These are phyloP conservation scores for Backusella westeae DNA, from an alignment of 192 early-diverging fungal genomes.

Conservation along the genomic window DNA sequence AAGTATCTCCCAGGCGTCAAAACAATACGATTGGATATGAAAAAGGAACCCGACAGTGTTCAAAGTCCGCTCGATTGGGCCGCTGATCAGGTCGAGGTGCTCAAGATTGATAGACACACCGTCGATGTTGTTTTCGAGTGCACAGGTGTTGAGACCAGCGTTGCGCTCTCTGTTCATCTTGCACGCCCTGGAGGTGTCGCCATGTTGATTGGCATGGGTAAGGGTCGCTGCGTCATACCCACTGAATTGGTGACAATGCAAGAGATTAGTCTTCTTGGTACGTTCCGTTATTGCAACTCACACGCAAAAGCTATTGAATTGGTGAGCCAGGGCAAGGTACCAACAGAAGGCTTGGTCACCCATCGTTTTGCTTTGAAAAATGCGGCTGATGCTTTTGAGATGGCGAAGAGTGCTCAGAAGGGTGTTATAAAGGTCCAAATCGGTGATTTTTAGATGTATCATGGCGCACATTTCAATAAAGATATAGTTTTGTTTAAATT, in stretches of 20 bases:
- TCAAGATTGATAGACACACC: not conserved
- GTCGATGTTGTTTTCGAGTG: conserved; percentile 32
- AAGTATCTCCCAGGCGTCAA: conserved; percentile 8
- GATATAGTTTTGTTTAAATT: too few relatives aligned
- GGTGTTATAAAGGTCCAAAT: conserved; percentile 5
- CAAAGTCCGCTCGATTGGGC: not conserved
- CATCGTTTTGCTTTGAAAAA: not conserved
- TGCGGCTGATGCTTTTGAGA: not conserved
- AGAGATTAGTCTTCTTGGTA: conserved; percentile 25
- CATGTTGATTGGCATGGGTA: conserved; percentile 32
- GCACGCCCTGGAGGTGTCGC: conserved; percentile 22
- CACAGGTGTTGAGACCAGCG: conserved; percentile 29
- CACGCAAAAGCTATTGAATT: conserved; percentile 28
- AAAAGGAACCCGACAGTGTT: not conserved
- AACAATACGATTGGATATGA: not conserved
- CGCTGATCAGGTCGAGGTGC: not conserved
- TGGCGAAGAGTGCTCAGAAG: not conserved
- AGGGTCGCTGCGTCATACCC: conserved; percentile 3
- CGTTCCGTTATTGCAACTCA: conserved; percentile 29
- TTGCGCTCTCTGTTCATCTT: conserved; percentile 19
- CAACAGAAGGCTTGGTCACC: not conserved
- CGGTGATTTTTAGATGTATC: not conserved
- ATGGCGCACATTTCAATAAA: not conserved
- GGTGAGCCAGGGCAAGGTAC: conserved; percentile 19
- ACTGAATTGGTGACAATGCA: conserved; percentile 14